These are phyloP conservation scores for Millerozyma acaciae DNA, from an alignment of 805 yeast species.

Conservation along the genomic window DNA sequence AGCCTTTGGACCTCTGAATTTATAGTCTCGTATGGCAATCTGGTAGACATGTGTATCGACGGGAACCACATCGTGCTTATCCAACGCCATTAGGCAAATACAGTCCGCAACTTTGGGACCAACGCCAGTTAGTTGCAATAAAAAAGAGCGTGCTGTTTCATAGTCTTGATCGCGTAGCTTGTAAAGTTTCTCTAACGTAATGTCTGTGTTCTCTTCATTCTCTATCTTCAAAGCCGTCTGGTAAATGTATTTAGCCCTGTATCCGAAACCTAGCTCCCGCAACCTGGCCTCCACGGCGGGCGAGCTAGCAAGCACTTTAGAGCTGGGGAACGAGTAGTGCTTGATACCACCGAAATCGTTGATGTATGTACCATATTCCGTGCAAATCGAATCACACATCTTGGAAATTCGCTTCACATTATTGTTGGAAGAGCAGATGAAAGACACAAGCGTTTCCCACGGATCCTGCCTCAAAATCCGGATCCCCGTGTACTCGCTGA, in stretches of 20 bases:
- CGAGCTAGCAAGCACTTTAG: conserved; percentile 43
- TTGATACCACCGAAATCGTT: conserved; percentile 49
- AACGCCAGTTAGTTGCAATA: conserved; percentile 75
- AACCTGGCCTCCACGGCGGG: conserved; percentile 36
- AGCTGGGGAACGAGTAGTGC: conserved; percentile 73
- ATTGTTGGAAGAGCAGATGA: conserved; percentile 94
- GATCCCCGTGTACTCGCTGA: conserved; percentile 56
- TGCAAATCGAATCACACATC: conserved; percentile 81
- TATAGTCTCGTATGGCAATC: conserved; percentile 80
- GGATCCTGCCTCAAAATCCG: conserved; percentile 91
- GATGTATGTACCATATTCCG: conserved; percentile 61
- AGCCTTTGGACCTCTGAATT: conserved; percentile 45
- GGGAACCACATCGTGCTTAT: conserved; percentile 84
- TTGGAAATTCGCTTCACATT: conserved; percentile 89
- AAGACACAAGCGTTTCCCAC: conserved; percentile 89
- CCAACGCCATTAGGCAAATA: conserved; percentile 86
- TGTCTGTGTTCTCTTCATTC: conserved; percentile 31
- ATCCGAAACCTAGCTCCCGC: conserved; percentile 72
- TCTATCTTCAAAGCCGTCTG: conserved; percentile 64
- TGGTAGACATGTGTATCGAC: conserved; percentile 94
- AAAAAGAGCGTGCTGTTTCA: conserved; percentile 50
- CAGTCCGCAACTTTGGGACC: conserved; percentile 99
- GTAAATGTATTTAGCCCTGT: conserved; percentile 83
- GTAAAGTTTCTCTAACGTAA: conserved; percentile 33
- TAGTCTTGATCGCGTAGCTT: conserved; percentile 45